Conservation (phyloP, 306 rosid species). For the Morella rubra region DNA sequence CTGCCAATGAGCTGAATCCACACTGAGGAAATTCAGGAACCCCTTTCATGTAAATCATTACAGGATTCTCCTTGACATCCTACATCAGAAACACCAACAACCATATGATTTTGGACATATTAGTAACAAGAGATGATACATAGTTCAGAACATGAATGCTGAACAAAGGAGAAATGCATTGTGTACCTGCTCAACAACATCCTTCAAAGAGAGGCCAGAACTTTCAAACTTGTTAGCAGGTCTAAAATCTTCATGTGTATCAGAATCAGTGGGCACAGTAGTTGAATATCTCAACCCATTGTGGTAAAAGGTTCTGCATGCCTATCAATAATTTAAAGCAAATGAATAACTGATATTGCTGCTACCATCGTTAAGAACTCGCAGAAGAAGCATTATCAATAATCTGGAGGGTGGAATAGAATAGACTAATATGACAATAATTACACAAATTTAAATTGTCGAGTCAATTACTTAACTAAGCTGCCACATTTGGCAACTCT, state of each 20-base stretch:
- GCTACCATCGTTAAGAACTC: neutral
- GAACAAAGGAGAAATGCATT: conserved; percentile 9
- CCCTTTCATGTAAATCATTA: conserved; percentile 88
- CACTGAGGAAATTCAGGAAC: conserved; percentile 76
- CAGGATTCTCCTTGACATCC: conserved; percentile 80
- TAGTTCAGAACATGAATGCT: conserved; percentile 2
- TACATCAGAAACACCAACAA: conserved; percentile 32
- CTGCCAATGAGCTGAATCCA: conserved; percentile 85
- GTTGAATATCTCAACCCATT: conserved; percentile 50
- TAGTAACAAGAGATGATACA: neutral
- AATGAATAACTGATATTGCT: neutral
- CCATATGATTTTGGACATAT: neutral
- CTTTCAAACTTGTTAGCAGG: conserved; percentile 60
- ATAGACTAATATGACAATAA: neutral
- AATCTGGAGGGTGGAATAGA: neutral
- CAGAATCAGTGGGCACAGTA: conserved; percentile 57
- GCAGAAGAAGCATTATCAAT: neutral
- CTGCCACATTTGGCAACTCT: neutral
- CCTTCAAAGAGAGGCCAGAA: conserved; percentile 53
- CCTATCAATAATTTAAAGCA: conserved; percentile 35
- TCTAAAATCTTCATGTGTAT: conserved; percentile 86
- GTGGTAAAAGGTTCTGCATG: conserved; percentile 38
- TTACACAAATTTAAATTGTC: neutral
- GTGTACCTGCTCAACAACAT: conserved; percentile 71
- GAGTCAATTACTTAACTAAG: neutral